Conservation (phyloP, 2,329 filamentous ascomycete species). For the Penicillium sp. region DNA sequence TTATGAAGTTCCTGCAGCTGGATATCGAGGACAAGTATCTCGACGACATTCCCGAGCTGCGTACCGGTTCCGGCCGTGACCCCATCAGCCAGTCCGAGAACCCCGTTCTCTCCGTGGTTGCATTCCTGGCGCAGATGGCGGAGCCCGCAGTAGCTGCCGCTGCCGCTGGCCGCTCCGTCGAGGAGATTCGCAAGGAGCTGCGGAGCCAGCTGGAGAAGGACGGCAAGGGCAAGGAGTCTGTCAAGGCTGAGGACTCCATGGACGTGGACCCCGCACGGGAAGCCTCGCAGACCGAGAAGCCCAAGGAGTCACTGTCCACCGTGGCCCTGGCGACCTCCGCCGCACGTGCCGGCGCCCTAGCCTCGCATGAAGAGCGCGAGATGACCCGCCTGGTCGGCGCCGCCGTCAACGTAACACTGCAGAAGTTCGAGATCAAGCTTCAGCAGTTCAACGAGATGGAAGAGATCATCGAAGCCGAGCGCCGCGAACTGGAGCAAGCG, state of each 20-base stretch:
- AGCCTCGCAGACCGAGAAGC: constrained; percentile 35
- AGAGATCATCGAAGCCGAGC: constrained; percentile 83
- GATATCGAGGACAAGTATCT: constrained; percentile 98
- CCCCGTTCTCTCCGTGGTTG: constrained; percentile 92
- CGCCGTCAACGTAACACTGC: constrained; percentile 87
- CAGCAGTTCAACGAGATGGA: constrained; percentile 98
- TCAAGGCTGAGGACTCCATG: constrained; percentile 60
- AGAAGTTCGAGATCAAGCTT: constrained; percentile 94
- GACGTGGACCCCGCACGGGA: constrained; percentile 51
- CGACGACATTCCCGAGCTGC: constrained; percentile 70
- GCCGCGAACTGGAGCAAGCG: constrained; percentile 85
- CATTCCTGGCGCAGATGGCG: constrained; percentile 86
- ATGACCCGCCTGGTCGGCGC: constrained; percentile 91
- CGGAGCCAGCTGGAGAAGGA: constrained; percentile 71
- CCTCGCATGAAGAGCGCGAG: constrained; percentile 93
- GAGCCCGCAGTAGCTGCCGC: constrained; percentile 88
- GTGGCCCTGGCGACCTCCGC: constrained; percentile 84
- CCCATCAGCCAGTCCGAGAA: constrained; percentile 94
- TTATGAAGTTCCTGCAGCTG: constrained; percentile 91
- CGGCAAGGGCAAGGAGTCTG: constrained; percentile 48
- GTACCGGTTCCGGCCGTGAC: constrained; percentile 72
- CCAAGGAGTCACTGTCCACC: constrained; percentile 58
- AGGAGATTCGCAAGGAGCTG: constrained; percentile 78
- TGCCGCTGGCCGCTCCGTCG: constrained; percentile 82
- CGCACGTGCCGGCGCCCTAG: constrained; percentile 79